Evolutionary conservation across 2,329 filamentous ascomycete species (phyloP).

Genomic region (Xylaria hypoxylon): DNA sequence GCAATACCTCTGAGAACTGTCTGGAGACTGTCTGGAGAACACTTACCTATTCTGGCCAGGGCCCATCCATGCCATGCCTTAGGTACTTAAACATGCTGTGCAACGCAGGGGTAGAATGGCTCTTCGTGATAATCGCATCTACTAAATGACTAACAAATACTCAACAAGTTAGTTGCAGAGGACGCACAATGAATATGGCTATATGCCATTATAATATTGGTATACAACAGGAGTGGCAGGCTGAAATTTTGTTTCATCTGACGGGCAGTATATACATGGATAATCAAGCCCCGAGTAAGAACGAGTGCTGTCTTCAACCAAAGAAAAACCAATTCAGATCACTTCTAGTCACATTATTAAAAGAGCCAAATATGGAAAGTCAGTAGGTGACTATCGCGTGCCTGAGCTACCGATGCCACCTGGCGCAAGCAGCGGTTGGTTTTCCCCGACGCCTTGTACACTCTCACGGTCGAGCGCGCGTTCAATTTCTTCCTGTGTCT

Average conservation of each 20-base stretch:
- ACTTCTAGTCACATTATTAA: constrained; percentile 11
- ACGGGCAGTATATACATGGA: constrained; percentile 21
- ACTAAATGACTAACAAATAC: background rate
- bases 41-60: background rate
- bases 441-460: constrained; percentile 51
- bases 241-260: constrained; percentile 14
- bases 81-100: too few relatives aligned
- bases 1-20: background rate
- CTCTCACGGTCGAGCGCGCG: constrained; percentile 51
- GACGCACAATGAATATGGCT: background rate
- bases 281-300: constrained; percentile 2
- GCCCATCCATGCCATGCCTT: too few relatives aligned
- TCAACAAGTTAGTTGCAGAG: background rate
- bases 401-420: constrained; percentile 51
- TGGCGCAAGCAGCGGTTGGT: constrained; percentile 52
- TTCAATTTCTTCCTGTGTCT: constrained; percentile 53
- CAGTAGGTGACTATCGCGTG: constrained; percentile 43
- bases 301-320: background rate
- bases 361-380: constrained; percentile 11
- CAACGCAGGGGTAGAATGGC: background rate
- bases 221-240: background rate
- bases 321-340: constrained; percentile 12
- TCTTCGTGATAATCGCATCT: background rate
- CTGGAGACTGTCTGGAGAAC: background rate
- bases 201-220: background rate